Conservation (phyloP, 2,329 filamentous ascomycete species). For the Calonectria fujianensis region DNA sequence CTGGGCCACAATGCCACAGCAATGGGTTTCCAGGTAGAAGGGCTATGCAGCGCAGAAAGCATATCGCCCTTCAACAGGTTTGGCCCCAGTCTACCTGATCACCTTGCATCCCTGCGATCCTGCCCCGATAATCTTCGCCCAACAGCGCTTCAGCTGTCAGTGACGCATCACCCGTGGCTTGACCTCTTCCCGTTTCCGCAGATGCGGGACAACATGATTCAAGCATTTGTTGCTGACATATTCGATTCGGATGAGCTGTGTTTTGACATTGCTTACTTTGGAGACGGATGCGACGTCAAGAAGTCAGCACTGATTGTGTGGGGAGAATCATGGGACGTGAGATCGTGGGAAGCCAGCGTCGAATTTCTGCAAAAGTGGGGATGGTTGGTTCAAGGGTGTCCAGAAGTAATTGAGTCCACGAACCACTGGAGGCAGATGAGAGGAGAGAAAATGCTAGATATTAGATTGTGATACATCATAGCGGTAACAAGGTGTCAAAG, state of each 20-base stretch:
- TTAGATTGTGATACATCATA: background rate
- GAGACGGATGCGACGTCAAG: background rate
- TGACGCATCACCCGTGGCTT: constrained; percentile 44
- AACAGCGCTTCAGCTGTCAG: constrained; percentile 29
- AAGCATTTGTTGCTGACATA: background rate
- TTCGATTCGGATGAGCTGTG: constrained; percentile 44
- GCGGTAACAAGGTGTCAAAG: background rate
- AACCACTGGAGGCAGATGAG: constrained; percentile 57
- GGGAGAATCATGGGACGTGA: constrained; percentile 66
- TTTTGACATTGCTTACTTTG: constrained; percentile 32
- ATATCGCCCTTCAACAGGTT: constrained; percentile 30
- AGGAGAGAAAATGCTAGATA: constrained; percentile 29
- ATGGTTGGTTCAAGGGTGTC: constrained; percentile 59
- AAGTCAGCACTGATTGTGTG: constrained; percentile 64
- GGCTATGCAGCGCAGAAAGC: background rate
- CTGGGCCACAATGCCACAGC: constrained; percentile 18
- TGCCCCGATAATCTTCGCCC: constrained; percentile 32
- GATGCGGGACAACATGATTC: constrained; percentile 43
- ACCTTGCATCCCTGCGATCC: background rate
- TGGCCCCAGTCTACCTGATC: background rate
- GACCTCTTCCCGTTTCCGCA: constrained; percentile 42
- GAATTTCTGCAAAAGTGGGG: constrained; percentile 66
- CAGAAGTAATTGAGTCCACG: constrained; percentile 59
- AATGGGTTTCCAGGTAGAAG: constrained; percentile 6
- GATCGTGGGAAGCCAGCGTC: constrained; percentile 68